These are phyloP conservation scores for Blastobotrys chiropterorum DNA, from an alignment of 805 yeast species.

Conservation along the genomic window DNA sequence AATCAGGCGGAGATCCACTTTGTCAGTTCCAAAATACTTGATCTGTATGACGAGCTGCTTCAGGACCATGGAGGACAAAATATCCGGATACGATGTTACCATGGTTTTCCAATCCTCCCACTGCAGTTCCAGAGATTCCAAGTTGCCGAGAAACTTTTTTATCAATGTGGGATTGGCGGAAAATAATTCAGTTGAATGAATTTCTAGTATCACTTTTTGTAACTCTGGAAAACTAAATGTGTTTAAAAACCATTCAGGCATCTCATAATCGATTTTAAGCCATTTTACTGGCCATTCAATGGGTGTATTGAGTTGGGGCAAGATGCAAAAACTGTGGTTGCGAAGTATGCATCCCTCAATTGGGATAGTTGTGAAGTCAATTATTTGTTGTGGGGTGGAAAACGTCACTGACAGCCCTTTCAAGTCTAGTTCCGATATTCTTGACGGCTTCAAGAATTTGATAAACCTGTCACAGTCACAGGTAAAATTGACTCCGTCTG, in stretches of 20 bases:
- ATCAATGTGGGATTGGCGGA: background rate
- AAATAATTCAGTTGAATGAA: background rate
- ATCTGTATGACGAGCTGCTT: background rate
- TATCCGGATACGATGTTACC: background rate
- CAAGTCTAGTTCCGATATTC: background rate
- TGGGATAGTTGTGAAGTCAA: background rate
- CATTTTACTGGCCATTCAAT: background rate
- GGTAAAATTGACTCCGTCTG: background rate
- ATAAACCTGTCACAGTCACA: background rate
- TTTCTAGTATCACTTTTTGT: background rate
- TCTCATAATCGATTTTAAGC: background rate
- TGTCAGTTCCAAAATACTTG: background rate
- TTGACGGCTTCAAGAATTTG: background rate
- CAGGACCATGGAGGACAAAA: background rate
- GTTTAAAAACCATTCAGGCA: background rate
- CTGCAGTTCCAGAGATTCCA: background rate
- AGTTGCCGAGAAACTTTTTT: background rate
- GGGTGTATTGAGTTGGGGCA: background rate
- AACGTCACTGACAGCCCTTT: background rate
- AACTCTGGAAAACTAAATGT: background rate
- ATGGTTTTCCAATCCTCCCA: background rate
- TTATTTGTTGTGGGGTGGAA: background rate
- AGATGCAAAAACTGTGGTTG: background rate
- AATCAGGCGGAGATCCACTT: background rate
- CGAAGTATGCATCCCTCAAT: background rate